Base-by-base conservation (phyloP, 305 asterid species). In the Solanum hybrid region DNA sequence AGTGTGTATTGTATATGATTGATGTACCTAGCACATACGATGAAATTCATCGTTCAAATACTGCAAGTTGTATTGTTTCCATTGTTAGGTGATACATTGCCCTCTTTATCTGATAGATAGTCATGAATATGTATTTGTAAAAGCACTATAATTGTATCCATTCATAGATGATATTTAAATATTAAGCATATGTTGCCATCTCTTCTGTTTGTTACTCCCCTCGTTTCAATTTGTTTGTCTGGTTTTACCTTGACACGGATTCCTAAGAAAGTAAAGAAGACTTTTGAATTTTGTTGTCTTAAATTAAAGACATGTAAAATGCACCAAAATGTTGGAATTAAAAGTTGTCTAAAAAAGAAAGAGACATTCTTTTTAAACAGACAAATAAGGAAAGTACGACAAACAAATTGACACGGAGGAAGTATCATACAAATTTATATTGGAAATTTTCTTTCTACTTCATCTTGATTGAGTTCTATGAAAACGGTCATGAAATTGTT, bases 1-100 rank as follows among this genome's bases (percentile, higher is more conserved):
- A 51, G 78, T 85, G 60, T 91, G 94, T 91, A 94, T 75, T 91
- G 91, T 91, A 88, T 78, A 87, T 85, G 77, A 82, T 89, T 88
- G 90, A 60, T 76, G 93, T 77, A 92, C 92, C 76, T 86, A 89
- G 89, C 88, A 89, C 89, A 27, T 89, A 73, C 90, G 78, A 75
- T 81, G 72, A 29, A 90, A 89, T 90, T 89, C 89, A 92, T 82
- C 38, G 10, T 82, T 15, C 27, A 82, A 27, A 82, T 82, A 82
- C 87, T 42, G 27, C 87, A 42, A 81, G 10, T 8, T 26, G 36
- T 7, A 81, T 40, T 81, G 1, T 81, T 81, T 81, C 86, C 71
- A 81, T 81, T 81, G 71, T 42, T 27, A 81, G 86, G 86, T 40
- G 71, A 81, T 81, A 27, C 35, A 40, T 7, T 26, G 36, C 13